phyloP scores from a whole-genome alignment of 805 yeast species.

The Teunomyces kruisii region DNA sequence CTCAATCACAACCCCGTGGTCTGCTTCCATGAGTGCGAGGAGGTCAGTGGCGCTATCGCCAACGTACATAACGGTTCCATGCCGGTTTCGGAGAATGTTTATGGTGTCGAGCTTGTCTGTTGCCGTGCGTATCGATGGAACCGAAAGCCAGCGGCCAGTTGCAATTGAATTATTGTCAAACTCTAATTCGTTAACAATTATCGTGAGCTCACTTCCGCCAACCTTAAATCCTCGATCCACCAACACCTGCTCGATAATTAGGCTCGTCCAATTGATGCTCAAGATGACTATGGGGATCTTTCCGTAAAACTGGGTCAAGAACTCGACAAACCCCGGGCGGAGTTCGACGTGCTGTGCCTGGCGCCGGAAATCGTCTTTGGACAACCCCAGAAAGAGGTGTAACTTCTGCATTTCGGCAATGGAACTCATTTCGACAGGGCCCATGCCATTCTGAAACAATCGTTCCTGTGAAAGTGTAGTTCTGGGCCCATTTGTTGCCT shows the following conservation, averaged over 20 bases:
- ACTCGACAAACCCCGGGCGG: conserved; percentile 39
- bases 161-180: conserved; percentile 12
- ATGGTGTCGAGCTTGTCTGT: conserved; percentile 44
- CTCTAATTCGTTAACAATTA: conserved; percentile 54
- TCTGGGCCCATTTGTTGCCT: conserved; percentile 19
- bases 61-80: conserved; percentile 40
- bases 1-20: conserved; percentile 46
- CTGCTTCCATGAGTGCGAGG: conserved; percentile 47
- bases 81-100: conserved; percentile 8
- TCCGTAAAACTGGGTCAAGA: conserved; percentile 17
- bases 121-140: conserved; percentile 47
- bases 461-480: conserved; percentile 41
- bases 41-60: conserved; percentile 69
- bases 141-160: conserved; percentile 24
- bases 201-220: conserved; percentile 20
- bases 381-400: conserved; percentile 44
- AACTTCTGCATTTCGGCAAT: conserved; percentile 39
- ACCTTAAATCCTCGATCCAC: conserved; percentile 16
- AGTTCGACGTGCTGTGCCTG: conserved; percentile 39
- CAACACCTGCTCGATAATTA: conserved; percentile 41
- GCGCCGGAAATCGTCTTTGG: conserved; percentile 22
- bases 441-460: conserved; percentile 45
- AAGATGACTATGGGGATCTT: conserved; percentile 43
- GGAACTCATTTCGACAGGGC: conserved; percentile 48
- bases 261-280: conserved; percentile 64